Base-by-base conservation (phyloP, 1,284 basidiomycete species). In the Leucoagaricus sp. region DNA sequence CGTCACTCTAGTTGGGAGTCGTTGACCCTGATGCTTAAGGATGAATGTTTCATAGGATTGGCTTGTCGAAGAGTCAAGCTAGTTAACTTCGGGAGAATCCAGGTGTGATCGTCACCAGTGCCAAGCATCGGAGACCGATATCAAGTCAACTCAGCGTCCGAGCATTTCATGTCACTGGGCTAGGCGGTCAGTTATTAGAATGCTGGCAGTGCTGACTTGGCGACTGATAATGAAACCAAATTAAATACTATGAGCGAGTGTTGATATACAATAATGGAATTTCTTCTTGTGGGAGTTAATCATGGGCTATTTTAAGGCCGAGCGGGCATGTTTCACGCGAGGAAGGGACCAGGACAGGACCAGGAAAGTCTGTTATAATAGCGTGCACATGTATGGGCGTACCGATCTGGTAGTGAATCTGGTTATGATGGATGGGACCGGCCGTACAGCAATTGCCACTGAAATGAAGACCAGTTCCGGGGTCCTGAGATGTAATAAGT, bases 101-200 rank as follows among this genome's bases (percentile, higher is more conserved):
- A 23, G 41, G 19, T n/a, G n/a, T 23, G 17, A 44, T 44, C 41
- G 26, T 44, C 1, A 13, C 19, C 33, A 19, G 12, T 28, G 26
- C 13, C 25, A 41, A 26, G 15, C 10, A 17, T 23, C 7, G 25
- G 49, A 23, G 49, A 51, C 25, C 17, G 15, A 28, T n/a, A 44
- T 44, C 42, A 19, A 19, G 17, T 44, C 23, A 23, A 44, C 6
- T 49, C n/a, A 13, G 38, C 38, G 34, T 41, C 41, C 36, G 49
- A 38, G 38, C 17, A 28, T 40, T 51, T 41, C 31, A 19, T 31
- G 38, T 51, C 49, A 51, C n/a, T 41, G 23, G 28, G 36, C 36
- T 31, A 31, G 19, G 28, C 13, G 41, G 13, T 46, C n/a, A 46
- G 17, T 21, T 13, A 28, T 28, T 28, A 17, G n/a, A n/a, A 17